Base-by-base conservation (phyloP, 805 yeast genomes). In the Cyberlindnera veronae region DNA sequence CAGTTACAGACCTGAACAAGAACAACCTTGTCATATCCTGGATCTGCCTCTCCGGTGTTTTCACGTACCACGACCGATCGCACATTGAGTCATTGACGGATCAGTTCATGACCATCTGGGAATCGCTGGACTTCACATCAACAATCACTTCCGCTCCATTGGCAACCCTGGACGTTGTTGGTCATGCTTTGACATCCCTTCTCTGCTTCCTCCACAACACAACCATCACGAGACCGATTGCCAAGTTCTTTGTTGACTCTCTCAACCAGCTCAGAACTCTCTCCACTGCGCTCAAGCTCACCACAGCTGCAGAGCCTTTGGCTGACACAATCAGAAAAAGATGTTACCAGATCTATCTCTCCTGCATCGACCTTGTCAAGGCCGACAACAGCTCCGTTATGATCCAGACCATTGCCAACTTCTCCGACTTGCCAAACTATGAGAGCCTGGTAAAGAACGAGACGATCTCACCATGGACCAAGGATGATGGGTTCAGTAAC, bases 81-180 rank as follows among this genome's bases (percentile, higher is more conserved):
- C 74, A 76, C 41, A 64, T 84, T 27, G 64, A 69, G 36, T 66
- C 77, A 41, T 81, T 81, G 47, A 62, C 72, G 12, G 70, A 79
- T 3, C 87, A 81, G 48, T 66, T 84, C 36, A 59, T 84, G 33
- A 58, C 68, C 9, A 65, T 83, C 41, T 84, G 90, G 90, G 79
- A 79, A 45, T 70, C 74, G 31, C 64, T 81, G 7, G 43, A 42
- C n/a, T 24, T 48, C 34, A 39, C 40, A 5, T 23, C 29, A 2
- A 26, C 40, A 4, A 30, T 44, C 9, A 11, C 38, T 3, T 14
- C 35, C 13, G 11, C 11, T 3, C 47, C 51, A 3, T 2, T 32
- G 14, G 37, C 33, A 52, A 79, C 28, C 71, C 60, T 67, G 36
- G 80, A 78, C 48, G 69, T 79, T 6, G 71, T 83, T 44, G 69